Base-by-base conservation (phyloP, 805 yeast genomes). In the Yarrowia hollandica region DNA sequence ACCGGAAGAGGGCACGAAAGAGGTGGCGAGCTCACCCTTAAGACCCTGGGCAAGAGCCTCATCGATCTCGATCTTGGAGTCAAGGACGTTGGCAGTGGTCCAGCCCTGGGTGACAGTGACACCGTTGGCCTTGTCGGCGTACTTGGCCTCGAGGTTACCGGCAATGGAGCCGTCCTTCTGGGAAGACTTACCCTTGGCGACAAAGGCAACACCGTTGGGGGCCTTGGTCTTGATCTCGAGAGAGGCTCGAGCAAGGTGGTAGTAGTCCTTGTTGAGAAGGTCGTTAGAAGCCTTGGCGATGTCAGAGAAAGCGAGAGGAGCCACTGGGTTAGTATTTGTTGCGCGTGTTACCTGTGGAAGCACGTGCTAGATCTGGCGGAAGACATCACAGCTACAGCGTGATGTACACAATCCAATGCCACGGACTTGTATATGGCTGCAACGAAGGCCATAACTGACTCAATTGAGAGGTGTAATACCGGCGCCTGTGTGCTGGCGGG, bases 21-120 rank as follows among this genome's bases (percentile, higher is more conserved):
- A 79, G 65, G 97, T 88, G 73, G 86, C 84, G 71, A 94, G 79
- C 77, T 91, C 96, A 68, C 94, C 86, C 80, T 90, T 92, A 70
- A 94, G 82, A 69, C 98, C 97, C 69, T 96, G 96, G 63, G 97
- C 86, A 77, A 92, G 82, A 69, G 90, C 87, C 75, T 91, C 96
- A 62, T 85, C 81, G 70, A 94, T 82, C 80, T 92, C 97, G 68
- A 94, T 81, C 82, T 90, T 92, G 79, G 98, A 88, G 80, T 83
- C 86, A 72, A 94, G 79, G 65, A 86, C 82, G 76, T 92, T 92
- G 75, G 95, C 86, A 69, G 96, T 89, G 79, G 91, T 86, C 97
- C 98, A 91, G 72, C 97, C 96, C 81, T 94, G 98, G 67, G 97
- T 90, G 72, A 94, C 79, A 65, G 97, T 84, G 71, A 94, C 80